Conservation (phyloP, 805 yeast species). For the Hanseniaspora valbyensis region DNA sequence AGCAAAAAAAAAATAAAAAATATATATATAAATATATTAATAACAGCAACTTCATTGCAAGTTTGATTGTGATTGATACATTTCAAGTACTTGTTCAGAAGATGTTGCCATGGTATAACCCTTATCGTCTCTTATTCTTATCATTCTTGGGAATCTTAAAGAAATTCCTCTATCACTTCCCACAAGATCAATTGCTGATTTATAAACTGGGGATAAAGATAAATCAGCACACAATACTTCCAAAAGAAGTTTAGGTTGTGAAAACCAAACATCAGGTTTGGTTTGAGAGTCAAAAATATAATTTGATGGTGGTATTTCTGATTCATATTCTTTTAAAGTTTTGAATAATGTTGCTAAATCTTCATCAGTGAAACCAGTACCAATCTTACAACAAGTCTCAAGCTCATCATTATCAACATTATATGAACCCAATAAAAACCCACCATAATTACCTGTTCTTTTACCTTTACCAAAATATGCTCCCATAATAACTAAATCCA, state of each 20-base stretch:
- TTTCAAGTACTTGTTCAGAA: slow-evolving; percentile 71
- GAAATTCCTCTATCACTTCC: slow-evolving; percentile 65
- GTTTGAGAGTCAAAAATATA: slow-evolving; percentile 61
- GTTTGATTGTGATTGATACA: slow-evolving; percentile 62
- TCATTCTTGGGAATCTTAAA: slow-evolving; percentile 76
- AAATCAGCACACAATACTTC: slow-evolving; percentile 89
- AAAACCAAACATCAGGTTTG: slow-evolving; percentile 83
- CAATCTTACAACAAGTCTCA: slow-evolving; percentile 93
- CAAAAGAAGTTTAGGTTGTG: slow-evolving; percentile 66
- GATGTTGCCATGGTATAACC: slow-evolving; percentile 76
- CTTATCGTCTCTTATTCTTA: slow-evolving; percentile 78
- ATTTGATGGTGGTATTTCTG: slow-evolving; percentile 52
- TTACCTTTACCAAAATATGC: slow-evolving; percentile 91
- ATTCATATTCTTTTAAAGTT: slow-evolving; percentile 56
- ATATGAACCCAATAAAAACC: slow-evolving; percentile 80
- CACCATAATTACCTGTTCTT: slow-evolving; percentile 91
- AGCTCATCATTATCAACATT: slow-evolving; percentile 85
- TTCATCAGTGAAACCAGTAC: slow-evolving; percentile 93
- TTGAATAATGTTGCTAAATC: slow-evolving; percentile 50
- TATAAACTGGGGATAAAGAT: slow-evolving; percentile 77
- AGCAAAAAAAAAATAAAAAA: neutral
- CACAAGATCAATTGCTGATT: slow-evolving; percentile 61
- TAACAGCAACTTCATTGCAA: slow-evolving; percentile 27
- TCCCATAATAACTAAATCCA: slow-evolving; percentile 87
- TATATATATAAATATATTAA: slow-evolving; percentile 49